Base-by-base conservation (phyloP, 2,329 filamentous ascomycete genomes). In the Pestalotiopsis sp. region DNA sequence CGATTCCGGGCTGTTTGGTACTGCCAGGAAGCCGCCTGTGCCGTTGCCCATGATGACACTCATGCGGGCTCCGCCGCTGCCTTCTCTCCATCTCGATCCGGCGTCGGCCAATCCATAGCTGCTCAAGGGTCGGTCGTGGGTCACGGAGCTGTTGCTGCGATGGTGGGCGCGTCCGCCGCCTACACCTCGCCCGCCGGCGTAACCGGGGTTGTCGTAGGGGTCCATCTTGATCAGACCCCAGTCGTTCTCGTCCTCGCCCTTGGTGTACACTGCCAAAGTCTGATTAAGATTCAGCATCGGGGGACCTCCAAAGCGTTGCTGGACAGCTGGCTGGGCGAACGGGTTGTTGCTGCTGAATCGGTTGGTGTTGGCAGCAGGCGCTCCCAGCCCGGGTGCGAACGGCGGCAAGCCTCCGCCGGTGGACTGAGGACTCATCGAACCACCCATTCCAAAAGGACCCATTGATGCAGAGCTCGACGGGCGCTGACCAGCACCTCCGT, bases 281-380 rank as follows among this genome's bases (percentile, higher is more conserved):
- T 87, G 84, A 7, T 84, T 86, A 5, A 87, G 70, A 13, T 73
- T 72, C 49, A 78, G 68, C 65, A 74, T 70, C 2, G 72, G 71
- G 2, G 71, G 81, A 56, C 80, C 80, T 9, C 73, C 74, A 77
- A 62, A 39, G 31, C 65, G 69, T 12, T 68, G 68, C 66, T 78
- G 71, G n/a, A 39, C 59, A 39, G 38, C 17, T 49, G 79, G 74
- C 1, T 82, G 75, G 2, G 84, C 86, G 71, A 88, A 89, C 2
- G 87, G 87, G 72, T 90, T 90, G 76, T 89, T 90, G 70, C 87
- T 89, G 76, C 87, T 88, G 78, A 89, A 87, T 6, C 87, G 85
- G 75, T 63, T 72, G 72, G 56, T 52, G 20, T 36, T 41, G 58
- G 11, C 39, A 31, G 17, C 71, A 38, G 17, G 73, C 72, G 57